phyloP scores from a whole-genome alignment of 2,329 filamentous ascomycete genomes.

The Capronia americana region DNA sequence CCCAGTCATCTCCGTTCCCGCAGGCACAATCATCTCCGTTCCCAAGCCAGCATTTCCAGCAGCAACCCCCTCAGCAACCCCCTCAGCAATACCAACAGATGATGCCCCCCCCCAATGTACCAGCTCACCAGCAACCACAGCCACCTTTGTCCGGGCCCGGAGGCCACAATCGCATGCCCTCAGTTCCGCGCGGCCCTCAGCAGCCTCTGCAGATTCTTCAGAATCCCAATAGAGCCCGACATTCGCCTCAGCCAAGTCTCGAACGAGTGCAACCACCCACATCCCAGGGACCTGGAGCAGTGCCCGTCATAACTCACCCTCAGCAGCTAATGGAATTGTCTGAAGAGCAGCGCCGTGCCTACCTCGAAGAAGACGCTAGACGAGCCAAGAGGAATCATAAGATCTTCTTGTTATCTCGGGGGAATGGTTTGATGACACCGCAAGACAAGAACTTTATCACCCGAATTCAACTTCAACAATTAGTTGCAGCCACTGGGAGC shows the following conservation, averaged over 20 bases:
- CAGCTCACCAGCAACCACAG: slow-evolving; percentile 40
- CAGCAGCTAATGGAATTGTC: slow-evolving; percentile 77
- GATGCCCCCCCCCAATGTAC: slow-evolving; percentile 13
- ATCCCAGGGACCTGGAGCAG: slow-evolving; percentile 45
- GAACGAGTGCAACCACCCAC: slow-evolving; percentile 39
- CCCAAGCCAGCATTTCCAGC: slow-evolving; percentile 32
- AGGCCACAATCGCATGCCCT: slow-evolving; percentile 43
- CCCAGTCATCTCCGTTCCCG: slow-evolving; percentile 44
- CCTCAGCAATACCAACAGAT: slow-evolving; percentile 37
- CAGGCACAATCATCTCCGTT: slow-evolving; percentile 44
- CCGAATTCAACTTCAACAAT: slow-evolving; percentile 93
- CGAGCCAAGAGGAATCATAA: slow-evolving; percentile 98
- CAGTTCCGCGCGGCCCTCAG: slow-evolving; percentile 44
- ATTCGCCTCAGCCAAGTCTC: slow-evolving; percentile 48
- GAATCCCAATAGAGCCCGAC: slow-evolving; percentile 72
- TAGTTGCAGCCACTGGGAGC: slow-evolving; percentile 90
- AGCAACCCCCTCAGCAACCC: slow-evolving; percentile 48
- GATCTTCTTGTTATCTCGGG: slow-evolving; percentile 89
- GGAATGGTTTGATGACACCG: slow-evolving; percentile 97
- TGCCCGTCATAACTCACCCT: slow-evolving; percentile 68
- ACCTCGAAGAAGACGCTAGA: slow-evolving; percentile 88
- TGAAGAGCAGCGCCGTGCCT: slow-evolving; percentile 82
- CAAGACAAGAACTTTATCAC: slow-evolving; percentile 99
- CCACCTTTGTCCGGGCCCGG: slow-evolving; percentile 47
- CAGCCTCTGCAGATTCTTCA: slow-evolving; percentile 78